Evolutionary conservation across 768 basidiomycete genomes (phyloP), one percentile per base, ranked within the genome.

Genomic region (Crepidotus variabilis): DNA sequence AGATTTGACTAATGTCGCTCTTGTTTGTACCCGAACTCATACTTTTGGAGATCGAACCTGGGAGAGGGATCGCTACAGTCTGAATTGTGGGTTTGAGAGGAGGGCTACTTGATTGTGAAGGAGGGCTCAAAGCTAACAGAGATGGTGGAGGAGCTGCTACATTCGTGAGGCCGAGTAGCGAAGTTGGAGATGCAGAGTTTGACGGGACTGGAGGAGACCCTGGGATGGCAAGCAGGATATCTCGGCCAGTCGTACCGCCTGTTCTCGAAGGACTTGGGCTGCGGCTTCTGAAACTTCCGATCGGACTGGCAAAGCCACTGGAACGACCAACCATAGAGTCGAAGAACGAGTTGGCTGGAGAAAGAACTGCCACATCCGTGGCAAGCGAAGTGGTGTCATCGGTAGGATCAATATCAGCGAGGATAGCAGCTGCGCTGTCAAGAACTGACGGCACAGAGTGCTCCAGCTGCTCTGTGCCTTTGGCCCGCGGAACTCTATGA

Each of bases 381-480:
- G 76, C 75, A n/a, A 50, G 39, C 39, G 39, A 43, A 14, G 39
- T 43, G 18, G 39, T 43, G 22, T 80, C 79, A 60, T 81, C 79
- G 35, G 74, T 54, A 66, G 74, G 58, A 60, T 72, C 62, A 60
- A 70, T 60, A 3, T 74, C 72, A 4, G 84, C 68, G 35, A 94
- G 81, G 28, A 92, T 80, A 20, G 86, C 82, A 1, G 92, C 90
- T 2, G 93, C 93, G 56, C 83, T 85, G 62, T 93, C 91, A 47
- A 95, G 78, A 1, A 94, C 93, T 6, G 90, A 88, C 4, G 93
- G 93, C 2, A 92, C 88, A n/a, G 81, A 76, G 52, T 86, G 84
- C 49, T 94, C 91, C 47, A 92, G 77, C 5, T 85, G 80, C 56
- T 90, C 90, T 0, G 87, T 87, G 33, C 77, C 76, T 68, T 88